A percentile compares a stretch with the other conserved stretches of the same genome.
Conservation (phyloP, 331 rosid species). For the Quercus phellos region DNA sequence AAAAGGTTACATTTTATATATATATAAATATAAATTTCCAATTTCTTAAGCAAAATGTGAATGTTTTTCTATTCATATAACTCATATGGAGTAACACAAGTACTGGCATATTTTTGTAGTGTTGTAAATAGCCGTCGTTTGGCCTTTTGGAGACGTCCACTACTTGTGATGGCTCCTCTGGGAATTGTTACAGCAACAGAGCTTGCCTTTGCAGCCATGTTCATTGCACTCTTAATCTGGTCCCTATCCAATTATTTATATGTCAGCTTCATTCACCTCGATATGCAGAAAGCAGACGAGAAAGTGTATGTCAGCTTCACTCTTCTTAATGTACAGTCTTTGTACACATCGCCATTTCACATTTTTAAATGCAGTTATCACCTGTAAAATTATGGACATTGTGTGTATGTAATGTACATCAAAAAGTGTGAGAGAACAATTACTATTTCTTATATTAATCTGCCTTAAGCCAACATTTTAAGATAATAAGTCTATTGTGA, state of each 20-base stretch:
- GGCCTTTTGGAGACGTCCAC: constrained; percentile 42
- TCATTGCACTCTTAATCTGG: constrained; percentile 55
- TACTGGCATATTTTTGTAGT: not conserved
- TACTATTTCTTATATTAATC: no score
- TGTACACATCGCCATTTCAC: no score
- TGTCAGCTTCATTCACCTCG: constrained; percentile 48
- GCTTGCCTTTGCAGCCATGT: constrained; percentile 45
- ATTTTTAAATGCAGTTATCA: no score
- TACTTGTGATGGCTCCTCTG: constrained; percentile 44
- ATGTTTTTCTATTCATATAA: no score
- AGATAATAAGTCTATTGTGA: not conserved
- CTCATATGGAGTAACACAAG: not conserved
- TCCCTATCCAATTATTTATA: constrained; percentile 58
- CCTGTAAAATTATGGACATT: no score
- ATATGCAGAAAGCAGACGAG: constrained; percentile 30
- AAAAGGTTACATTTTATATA: constrained; percentile 11
- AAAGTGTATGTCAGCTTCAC: constrained; percentile 30
- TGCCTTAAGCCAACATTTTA: no score
- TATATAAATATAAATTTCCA: no score
- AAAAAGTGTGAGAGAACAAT: no score
- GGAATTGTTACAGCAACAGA: constrained; percentile 52
- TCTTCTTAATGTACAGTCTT: not conserved
- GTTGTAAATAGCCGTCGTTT: constrained; percentile 1
- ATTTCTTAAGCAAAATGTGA: no score
- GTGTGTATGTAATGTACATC: no score